Conservation (phyloP, 176 grass and related monocot genomes). For the Eleusine indica region DNA sequence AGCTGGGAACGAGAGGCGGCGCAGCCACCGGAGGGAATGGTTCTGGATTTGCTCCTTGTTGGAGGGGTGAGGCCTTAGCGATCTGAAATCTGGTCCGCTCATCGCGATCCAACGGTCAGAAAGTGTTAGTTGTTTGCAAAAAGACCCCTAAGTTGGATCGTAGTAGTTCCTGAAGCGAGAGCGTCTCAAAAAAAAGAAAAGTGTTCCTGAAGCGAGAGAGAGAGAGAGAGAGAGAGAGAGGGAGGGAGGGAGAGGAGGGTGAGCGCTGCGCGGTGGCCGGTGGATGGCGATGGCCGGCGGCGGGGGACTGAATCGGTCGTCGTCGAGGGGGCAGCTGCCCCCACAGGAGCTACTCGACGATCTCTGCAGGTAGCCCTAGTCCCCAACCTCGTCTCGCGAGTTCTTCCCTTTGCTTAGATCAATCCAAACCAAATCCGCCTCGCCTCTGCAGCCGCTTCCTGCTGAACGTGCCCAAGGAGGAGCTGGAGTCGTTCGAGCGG, state of each 20-base stretch:
- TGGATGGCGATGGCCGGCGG: slow-evolving; percentile 59
- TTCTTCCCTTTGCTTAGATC: slow-evolving; percentile 20
- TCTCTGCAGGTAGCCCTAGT: slow-evolving; percentile 84
- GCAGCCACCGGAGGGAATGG: neutral
- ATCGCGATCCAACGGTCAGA: neutral
- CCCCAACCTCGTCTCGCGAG: slow-evolving; percentile 6
- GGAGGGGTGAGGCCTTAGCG: neutral
- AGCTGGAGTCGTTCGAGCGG: slow-evolving; percentile 94
- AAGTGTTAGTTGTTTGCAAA: neutral
- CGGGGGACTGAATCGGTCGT: slow-evolving; percentile 51
- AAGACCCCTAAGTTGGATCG: neutral
- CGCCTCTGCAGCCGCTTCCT: slow-evolving; percentile 75
- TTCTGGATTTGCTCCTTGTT: neutral
- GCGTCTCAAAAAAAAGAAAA: too few species aligned
- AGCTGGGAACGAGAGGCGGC: neutral
- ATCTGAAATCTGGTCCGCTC: neutral
- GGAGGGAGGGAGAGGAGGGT: neutral
- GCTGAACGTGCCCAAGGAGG: slow-evolving; percentile 94
- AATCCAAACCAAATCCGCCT: slow-evolving; percentile 17
- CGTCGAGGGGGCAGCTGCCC: slow-evolving; percentile 57
- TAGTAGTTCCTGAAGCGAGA: neutral
- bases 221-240: neutral
- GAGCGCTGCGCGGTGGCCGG: neutral
- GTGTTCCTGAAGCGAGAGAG: neutral
- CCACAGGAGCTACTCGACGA: slow-evolving; percentile 93